Conservation (phyloP, 176 grass and related monocot genomes). For the Triticum urartu region DNA sequence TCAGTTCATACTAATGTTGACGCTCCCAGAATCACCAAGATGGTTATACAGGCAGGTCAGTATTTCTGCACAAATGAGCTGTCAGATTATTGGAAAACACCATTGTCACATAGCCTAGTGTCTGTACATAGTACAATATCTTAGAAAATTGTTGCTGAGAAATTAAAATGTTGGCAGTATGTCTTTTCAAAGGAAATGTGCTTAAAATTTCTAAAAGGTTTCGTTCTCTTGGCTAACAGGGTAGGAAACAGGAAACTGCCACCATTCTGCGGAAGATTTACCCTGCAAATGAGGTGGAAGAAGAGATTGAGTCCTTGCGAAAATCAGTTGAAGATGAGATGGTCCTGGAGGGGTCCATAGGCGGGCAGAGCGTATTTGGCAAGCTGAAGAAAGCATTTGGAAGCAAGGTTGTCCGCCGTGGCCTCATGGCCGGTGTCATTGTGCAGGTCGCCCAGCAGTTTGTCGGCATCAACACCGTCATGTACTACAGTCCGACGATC, state of each 20-base stretch:
- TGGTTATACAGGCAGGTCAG: slow-evolving; percentile 90
- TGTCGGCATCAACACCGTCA: slow-evolving; percentile 95
- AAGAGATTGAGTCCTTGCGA: slow-evolving; percentile 80
- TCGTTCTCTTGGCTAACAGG: slow-evolving; percentile 42
- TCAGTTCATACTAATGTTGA: slow-evolving; percentile 82
- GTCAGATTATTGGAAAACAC: neutral
- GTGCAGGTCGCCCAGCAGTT: slow-evolving; percentile 92
- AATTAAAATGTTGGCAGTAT: neutral
- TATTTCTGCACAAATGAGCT: neutral
- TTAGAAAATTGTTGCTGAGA: neutral
- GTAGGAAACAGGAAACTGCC: slow-evolving; percentile 78
- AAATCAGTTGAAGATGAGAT: slow-evolving; percentile 77
- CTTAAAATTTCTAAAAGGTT: neutral
- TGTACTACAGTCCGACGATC: slow-evolving; percentile 99
- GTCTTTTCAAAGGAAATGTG: neutral
- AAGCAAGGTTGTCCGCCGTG: slow-evolving; percentile 65
- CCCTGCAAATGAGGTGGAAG: slow-evolving; percentile 74
- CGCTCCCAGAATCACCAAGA: slow-evolving; percentile 91
- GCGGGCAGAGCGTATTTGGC: slow-evolving; percentile 41
- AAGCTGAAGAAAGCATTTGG: slow-evolving; percentile 77
- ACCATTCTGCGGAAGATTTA: slow-evolving; percentile 83
- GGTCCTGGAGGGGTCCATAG: slow-evolving; percentile 69
- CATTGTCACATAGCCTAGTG: neutral
- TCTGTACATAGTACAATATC: neutral
- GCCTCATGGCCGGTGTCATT: slow-evolving; percentile 70